A percentile compares a stretch with the other conserved stretches of the same genome.
phyloP scores from a whole-genome alignment of 768 basidiomycete genomes.

The Terana coerulea region DNA sequence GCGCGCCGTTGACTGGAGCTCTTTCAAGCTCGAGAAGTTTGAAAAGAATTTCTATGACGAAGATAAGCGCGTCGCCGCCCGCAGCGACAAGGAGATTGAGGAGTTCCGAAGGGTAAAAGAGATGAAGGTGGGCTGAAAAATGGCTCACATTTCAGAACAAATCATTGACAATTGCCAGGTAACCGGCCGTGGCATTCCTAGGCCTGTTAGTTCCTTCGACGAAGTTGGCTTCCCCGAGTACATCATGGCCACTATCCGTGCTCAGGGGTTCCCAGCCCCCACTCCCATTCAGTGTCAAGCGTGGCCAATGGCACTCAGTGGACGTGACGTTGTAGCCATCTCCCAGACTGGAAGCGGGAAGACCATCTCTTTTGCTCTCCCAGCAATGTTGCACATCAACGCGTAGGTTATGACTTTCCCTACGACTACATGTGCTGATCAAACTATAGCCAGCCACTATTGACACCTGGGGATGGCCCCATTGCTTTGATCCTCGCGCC shows the following conservation, averaged over 20 bases:
- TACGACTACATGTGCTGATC: background rate
- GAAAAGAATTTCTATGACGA: conserved; percentile 99
- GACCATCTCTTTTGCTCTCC: conserved; percentile 97
- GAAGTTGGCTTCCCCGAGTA: conserved; percentile 97
- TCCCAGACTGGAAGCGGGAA: conserved; percentile 99
- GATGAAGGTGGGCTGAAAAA: conserved; percentile 64
- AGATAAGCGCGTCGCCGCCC: conserved; percentile 75
- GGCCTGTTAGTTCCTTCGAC: conserved; percentile 89
- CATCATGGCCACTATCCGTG: conserved; percentile 87
- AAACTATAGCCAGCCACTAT: conserved; percentile 74
- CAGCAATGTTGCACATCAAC: conserved; percentile 99
- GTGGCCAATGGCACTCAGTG: conserved; percentile 98
- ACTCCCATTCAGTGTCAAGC: conserved; percentile 98
- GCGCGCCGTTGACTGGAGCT: conserved; percentile 81
- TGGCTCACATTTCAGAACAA: background rate
- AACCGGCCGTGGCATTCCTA: conserved; percentile 83
- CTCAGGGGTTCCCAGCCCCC: conserved; percentile 87
- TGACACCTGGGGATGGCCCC: conserved; percentile 93
- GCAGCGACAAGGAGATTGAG: conserved; percentile 81
- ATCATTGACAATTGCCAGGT: conserved; percentile 43
- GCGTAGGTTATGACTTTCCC: conserved; percentile 53
- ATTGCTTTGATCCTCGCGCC: conserved; percentile 96
- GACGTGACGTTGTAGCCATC: conserved; percentile 92
- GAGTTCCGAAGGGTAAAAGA: conserved; percentile 82
- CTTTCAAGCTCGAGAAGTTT: conserved; percentile 72